phyloP scores from a whole-genome alignment of 176 grass and related monocot genomes.

The Oryza rufipogon region DNA sequence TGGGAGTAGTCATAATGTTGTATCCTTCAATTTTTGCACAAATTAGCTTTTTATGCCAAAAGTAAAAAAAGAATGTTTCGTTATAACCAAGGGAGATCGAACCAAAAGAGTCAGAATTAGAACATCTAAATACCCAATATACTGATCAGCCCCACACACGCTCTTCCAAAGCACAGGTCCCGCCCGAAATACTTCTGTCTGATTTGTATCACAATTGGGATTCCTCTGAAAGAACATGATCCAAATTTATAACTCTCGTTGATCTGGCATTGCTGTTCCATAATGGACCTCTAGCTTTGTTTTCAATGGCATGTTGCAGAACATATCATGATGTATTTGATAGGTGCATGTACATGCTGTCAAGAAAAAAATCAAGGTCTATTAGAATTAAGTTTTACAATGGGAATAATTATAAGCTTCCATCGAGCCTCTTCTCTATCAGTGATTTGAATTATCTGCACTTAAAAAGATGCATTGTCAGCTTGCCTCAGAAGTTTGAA shows the following conservation, averaged over 20 bases:
- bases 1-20: no score
- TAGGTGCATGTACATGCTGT: conserved; percentile 29
- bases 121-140: no score
- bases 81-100: no score
- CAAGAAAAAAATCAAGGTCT: background rate
- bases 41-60: no score
- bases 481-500: conserved; percentile 11
- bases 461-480: conserved; percentile 17
- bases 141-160: no score
- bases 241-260: conserved; percentile 13
- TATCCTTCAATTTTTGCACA: no score
- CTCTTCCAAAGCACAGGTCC: no score
- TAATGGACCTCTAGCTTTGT: background rate
- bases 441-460: background rate
- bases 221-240: background rate
- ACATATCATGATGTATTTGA: conserved; percentile 1
- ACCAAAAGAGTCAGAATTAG: no score
- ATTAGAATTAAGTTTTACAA: background rate
- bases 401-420: conserved; percentile 10
- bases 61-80: no score
- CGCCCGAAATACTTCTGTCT: background rate
- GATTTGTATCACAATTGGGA: background rate
- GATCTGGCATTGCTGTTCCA: background rate
- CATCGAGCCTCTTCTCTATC: conserved; percentile 23
- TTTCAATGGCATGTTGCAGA: background rate